Percentiles rank a stretch among this genome's conserved stretches.
phyloP scores from a whole-genome alignment of 176 grass and related monocot species.

The Oryza punctata region DNA sequence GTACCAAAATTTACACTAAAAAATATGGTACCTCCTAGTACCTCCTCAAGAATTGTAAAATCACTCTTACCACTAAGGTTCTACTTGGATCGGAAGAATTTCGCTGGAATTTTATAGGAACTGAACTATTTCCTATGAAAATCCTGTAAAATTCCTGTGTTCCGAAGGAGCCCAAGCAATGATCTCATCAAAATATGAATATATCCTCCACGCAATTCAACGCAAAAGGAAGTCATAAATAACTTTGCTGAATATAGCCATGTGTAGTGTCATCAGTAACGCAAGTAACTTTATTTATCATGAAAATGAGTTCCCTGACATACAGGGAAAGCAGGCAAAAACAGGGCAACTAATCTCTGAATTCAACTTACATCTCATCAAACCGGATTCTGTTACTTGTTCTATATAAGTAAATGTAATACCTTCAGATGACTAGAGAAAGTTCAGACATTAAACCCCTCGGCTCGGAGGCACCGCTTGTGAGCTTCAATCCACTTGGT shows the following conservation, averaged over 20 bases:
- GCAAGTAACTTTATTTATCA: neutral
- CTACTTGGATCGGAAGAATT: too few relatives aligned
- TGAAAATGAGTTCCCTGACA: neutral
- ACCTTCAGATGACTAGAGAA: neutral
- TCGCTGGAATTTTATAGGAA: too few relatives aligned
- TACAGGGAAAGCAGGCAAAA: neutral
- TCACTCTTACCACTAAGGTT: neutral
- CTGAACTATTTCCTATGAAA: too few relatives aligned
- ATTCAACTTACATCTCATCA: neutral
- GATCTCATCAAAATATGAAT: neutral
- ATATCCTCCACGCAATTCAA: neutral
- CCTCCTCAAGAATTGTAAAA: too few relatives aligned
- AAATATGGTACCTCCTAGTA: too few relatives aligned
- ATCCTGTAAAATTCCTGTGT: too few relatives aligned
- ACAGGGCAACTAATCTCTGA: neutral
- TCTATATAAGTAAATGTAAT: neutral
- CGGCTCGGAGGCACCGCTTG: slow-evolving; percentile 63
- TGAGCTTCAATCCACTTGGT: slow-evolving; percentile 77
- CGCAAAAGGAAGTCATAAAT: neutral
- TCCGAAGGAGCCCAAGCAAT: too few relatives aligned
- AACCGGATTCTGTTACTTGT: neutral
- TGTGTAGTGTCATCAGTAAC: neutral
- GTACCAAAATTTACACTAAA: too few relatives aligned
- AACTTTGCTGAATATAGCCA: neutral
- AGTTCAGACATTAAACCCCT: slow-evolving; percentile 83